Percentiles rank a stretch among this genome's conserved stretches.
phyloP scores from a whole-genome alignment of 805 yeast species.

The Kluyveromyces starmeri region DNA sequence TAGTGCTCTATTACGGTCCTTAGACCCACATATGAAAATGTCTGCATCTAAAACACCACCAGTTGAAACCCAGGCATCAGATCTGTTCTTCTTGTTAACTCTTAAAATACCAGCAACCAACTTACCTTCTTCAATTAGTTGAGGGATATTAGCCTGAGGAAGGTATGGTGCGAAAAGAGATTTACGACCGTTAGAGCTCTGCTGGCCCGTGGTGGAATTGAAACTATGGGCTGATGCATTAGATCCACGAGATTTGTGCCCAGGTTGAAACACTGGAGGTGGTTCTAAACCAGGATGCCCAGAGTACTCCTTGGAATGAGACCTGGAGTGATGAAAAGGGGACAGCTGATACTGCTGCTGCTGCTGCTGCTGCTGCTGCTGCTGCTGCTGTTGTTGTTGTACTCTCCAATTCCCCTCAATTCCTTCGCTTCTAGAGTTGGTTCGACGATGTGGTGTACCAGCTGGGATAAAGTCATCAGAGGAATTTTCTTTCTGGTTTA shows the following conservation, averaged over 20 bases:
- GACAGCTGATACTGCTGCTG: constrained; percentile 22
- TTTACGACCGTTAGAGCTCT: constrained; percentile 46
- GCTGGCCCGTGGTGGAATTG: constrained; percentile 28
- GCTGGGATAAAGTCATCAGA: constrained; percentile 25
- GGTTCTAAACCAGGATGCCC: constrained; percentile 26
- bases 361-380: constrained; percentile 17
- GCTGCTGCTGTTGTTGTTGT: constrained; percentile 35
- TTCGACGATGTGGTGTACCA: constrained; percentile 24
- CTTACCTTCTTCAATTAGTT: constrained; percentile 78
- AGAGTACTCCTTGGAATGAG: constrained; percentile 21
- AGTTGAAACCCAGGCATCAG: constrained; percentile 97
- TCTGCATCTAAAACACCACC: constrained; percentile 95
- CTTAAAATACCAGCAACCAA: constrained; percentile 87
- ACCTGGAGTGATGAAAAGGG: constrained; percentile 27
- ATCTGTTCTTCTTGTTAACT: constrained; percentile 91
- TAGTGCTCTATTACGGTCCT: constrained; percentile 93
- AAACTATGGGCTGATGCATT: constrained; percentile 51
- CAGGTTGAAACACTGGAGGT: constrained; percentile 51
- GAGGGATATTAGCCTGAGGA: constrained; percentile 89
- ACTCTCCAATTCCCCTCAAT: constrained; percentile 60
- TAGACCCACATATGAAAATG: constrained; percentile 94
- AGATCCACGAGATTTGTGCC: constrained; percentile 71
- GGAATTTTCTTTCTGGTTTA: constrained; percentile 16
- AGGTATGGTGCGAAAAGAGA: constrained; percentile 93
- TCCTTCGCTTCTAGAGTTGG: constrained; percentile 27